Percentiles rank a stretch among this genome's conserved stretches.
Evolutionary conservation across 495 filamentous ascomycete genomes (phyloP).

Genomic region (Glutinoglossum americanum): DNA sequence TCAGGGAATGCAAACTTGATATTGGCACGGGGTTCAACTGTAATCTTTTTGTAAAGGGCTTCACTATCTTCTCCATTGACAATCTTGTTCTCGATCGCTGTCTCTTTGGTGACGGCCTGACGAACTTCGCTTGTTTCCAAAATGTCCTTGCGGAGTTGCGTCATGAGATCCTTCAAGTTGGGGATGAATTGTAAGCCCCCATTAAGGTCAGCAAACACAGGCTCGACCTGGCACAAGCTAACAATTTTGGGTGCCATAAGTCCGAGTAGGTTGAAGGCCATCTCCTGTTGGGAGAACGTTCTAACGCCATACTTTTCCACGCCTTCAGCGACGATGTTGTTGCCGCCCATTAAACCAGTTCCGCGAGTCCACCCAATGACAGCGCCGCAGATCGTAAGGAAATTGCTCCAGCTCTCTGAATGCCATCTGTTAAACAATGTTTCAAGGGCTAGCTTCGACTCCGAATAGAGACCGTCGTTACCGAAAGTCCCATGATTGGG

Average conservation of each 20-base stretch:
- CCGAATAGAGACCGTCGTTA: slow-evolving; percentile 93
- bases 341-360: slow-evolving; percentile 92
- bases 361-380: slow-evolving; percentile 99
- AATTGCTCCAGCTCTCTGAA: slow-evolving; percentile 92
- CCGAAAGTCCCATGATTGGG: slow-evolving; percentile 98
- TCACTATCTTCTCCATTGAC: slow-evolving; percentile 87
- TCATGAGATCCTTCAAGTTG: slow-evolving; percentile 89
- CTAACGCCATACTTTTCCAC: slow-evolving; percentile 91
- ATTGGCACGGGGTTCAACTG: slow-evolving; percentile 85
- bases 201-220: slow-evolving; percentile 92
- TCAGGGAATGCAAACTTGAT: slow-evolving; percentile 89
- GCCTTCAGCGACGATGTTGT: slow-evolving; percentile 93
- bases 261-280: slow-evolving; percentile 96
- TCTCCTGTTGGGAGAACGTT: slow-evolving; percentile 97
- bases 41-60: slow-evolving; percentile 80
- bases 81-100: slow-evolving; percentile 88
- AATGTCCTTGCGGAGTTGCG: slow-evolving; percentile 67
- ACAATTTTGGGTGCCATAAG: slow-evolving; percentile 89
- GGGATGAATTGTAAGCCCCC: slow-evolving; percentile 94
- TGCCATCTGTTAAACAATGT: slow-evolving; percentile 98
- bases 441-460: slow-evolving; percentile 92
- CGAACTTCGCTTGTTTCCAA: slow-evolving; percentile 89
- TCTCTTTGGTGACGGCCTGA: slow-evolving; percentile 85
- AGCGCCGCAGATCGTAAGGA: slow-evolving; percentile 94
- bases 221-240: slow-evolving; percentile 87